Percentiles rank a stretch among this genome's conserved stretches.
These are phyloP conservation scores for Tetrapyrgos nigripes DNA, from an alignment of 1,284 basidiomycete genomes.

Conservation along the genomic window DNA sequence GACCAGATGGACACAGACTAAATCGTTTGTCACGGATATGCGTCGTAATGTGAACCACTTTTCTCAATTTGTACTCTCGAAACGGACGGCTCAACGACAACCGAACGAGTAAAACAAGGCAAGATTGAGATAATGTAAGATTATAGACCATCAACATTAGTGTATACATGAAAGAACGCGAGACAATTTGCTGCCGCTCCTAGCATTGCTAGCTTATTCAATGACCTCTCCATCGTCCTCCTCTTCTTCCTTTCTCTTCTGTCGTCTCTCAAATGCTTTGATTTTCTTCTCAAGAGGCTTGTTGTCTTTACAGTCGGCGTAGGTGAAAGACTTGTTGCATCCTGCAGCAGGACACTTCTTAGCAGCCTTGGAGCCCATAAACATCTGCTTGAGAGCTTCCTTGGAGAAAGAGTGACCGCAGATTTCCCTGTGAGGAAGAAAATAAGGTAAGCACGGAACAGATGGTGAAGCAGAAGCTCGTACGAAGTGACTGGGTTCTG, in stretches of 20 bases:
- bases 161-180: too few species aligned
- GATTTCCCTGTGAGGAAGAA: slow-evolving; percentile 48
- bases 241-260: slow-evolving; percentile 53
- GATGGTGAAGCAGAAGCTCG: slow-evolving; percentile 31
- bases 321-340: slow-evolving; percentile 62
- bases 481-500: slow-evolving; percentile 80
- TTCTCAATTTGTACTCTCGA: too few species aligned
- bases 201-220: slow-evolving; percentile 53
- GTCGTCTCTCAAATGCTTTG: slow-evolving; percentile 57
- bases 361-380: slow-evolving; percentile 41
- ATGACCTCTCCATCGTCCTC: slow-evolving; percentile 68
- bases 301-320: slow-evolving; percentile 58
- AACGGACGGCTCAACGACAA: too few species aligned
- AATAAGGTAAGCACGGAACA: slow-evolving; percentile 10
- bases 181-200: too few species aligned
- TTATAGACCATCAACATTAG: too few species aligned
- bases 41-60: too few species aligned
- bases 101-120: too few species aligned
- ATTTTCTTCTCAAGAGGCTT: slow-evolving; percentile 66
- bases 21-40: too few species aligned
- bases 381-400: slow-evolving; percentile 62
- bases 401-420: slow-evolving; percentile 80
- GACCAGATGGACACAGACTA: slow-evolving; percentile 69
- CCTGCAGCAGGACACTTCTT: slow-evolving; percentile 74
- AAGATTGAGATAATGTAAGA: too few species aligned